Evolutionary conservation across 2,329 filamentous ascomycete genomes (phyloP), one percentile per base, ranked within the genome.

Genomic region (Pseudogymnoascus sp.): DNA sequence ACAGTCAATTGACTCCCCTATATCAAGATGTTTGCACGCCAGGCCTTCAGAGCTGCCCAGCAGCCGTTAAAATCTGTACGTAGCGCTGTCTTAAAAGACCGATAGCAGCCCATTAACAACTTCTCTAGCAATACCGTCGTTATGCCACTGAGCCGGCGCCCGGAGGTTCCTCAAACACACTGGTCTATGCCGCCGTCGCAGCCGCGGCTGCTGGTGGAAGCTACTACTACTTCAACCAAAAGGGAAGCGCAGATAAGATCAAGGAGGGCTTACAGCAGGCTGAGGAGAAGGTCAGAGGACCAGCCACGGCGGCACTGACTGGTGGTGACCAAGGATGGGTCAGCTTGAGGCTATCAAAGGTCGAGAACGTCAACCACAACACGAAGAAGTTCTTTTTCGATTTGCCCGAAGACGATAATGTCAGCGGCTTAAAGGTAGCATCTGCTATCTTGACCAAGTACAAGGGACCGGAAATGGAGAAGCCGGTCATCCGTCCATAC

Each of bases 381-480:
- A 96, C 92, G 71, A 97, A 97, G 86, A 87, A 85, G 71, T 82
- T 97, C 74, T 87, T 90, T 70, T 97, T 99, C 78, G 86, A 88
- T 72, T 86, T 97, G 47, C 90, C 91, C 14, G 90, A 96, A 75
- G 81, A 85, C 67, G 89, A 96, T 74, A 85, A 88, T 77, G 88
- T 96, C 62, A 93, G 90, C 64, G 95, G 95, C 50, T 79, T 99
- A 64, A 78, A 83, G 37, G 80, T 96, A 67, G 86, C 93, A 64
- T 96, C 91, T 83, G 93, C 92, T 53, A 77, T 99, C 69, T 81
- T 99, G 74, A 95, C 95, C 69, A 96, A 96, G 79, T 97, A 86
- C 82, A 91, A 96, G 81, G 86, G 87, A 5, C 84, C 85, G n/a
- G 86, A 87, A 65, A 87, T 86, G 72, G 84, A 91, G 76, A 97